Evolutionary conservation across 768 basidiomycete genomes (phyloP), one percentile per base, ranked within the genome.

Genomic region (Boletellus emodensis): DNA sequence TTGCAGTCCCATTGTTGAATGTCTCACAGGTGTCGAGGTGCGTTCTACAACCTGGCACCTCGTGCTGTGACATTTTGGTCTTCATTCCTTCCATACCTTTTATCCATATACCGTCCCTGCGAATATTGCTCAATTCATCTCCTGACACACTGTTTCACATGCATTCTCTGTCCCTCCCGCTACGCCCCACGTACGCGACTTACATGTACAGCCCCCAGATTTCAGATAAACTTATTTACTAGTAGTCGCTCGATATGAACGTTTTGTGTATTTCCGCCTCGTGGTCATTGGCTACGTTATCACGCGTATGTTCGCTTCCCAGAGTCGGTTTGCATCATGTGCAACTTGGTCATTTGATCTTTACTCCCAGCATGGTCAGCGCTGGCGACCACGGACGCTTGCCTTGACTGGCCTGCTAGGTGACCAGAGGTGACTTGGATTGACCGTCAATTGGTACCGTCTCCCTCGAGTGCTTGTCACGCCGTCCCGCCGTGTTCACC

Each of bases 71-170:
- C 30, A 30, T 9, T 46, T 36, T 46, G 7, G 40, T 44, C 45
- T 56, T 22, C 52, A 54, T 54, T 42, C 43, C 15, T 52, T 36
- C 32, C 56, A 68, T 67, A 70, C 66, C 66, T 51, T 39, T 54
- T 44, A 26, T 36, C 33, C 55, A 51, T 53, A 52, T 64, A 61
- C 55, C 60, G 50, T 34, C 47, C 54, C 44, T 40, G 46, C 30
- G 39, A 48, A 51, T 43, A 38, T 48, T 51, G 17, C 43, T 47
- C 38, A 15, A n/a, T 36, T 44, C 44, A 37, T 37, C 40, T 40
- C 47, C 46, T 22, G 46, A 46, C 46, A 57, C 48, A 44, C 44
- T 53, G 38, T 52, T 46, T 51, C 28, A 40, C 45, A 46, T 53
- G 46, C 52, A 51, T 49, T 46, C 14, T 44, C n/a, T 11, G 14